phyloP scores from a whole-genome alignment of 441 rosid species.

The Pelargonium cotyledonis region DNA sequence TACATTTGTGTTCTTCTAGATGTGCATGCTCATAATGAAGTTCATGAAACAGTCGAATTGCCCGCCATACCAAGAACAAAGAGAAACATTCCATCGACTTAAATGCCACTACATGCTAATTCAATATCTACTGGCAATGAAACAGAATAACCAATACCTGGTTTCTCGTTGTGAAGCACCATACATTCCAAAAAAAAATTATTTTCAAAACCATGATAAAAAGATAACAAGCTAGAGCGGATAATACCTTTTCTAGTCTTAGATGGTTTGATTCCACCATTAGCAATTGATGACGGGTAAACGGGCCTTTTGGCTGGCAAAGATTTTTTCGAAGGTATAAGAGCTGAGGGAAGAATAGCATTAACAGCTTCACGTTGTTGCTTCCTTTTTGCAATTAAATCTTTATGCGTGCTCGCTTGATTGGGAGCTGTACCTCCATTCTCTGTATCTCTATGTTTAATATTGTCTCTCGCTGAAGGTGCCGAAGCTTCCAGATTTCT shows the following conservation, averaged over 20 bases:
- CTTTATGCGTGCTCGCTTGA: constrained; percentile 36
- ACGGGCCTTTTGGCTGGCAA: constrained; percentile 48
- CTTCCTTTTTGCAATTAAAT: constrained; percentile 57
- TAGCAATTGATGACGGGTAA: constrained; percentile 40
- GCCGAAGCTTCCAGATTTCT: constrained; percentile 26
- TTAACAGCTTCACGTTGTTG: constrained; percentile 84
- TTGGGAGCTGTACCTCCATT: constrained; percentile 27
- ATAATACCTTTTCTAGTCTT: constrained; percentile 61
- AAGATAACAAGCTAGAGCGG: neutral
- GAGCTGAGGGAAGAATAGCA: constrained; percentile 73
- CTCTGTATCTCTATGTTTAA: constrained; percentile 25
- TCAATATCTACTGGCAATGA: neutral
- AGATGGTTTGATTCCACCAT: constrained; percentile 43
- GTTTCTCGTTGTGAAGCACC: neutral
- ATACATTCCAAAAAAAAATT: neutral
- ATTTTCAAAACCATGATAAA: neutral
- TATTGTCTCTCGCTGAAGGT: constrained; percentile 30
- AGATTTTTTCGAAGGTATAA: constrained; percentile 63
- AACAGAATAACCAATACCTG: neutral
- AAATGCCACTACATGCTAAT: neutral
- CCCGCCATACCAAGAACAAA: neutral
- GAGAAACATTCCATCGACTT: neutral
- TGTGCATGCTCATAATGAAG: neutral
- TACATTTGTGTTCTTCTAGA: too few species aligned
- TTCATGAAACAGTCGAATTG: neutral